These are phyloP conservation scores for Lepidopterella palustris DNA, from an alignment of 495 filamentous ascomycete species.

Conservation along the genomic window DNA sequence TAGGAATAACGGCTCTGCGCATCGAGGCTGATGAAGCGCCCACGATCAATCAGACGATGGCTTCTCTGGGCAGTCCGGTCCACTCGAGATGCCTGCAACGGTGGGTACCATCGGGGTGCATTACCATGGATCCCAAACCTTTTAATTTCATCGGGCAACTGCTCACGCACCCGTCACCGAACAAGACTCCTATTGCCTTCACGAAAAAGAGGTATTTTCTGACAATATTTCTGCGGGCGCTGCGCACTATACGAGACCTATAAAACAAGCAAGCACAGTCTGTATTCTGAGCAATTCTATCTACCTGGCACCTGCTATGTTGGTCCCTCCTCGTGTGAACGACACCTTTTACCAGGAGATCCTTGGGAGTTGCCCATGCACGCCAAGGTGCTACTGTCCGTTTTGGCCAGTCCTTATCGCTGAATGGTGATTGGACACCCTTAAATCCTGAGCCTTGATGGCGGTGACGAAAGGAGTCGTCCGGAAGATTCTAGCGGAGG, in stretches of 20 bases:
- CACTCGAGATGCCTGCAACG: conserved; percentile 8
- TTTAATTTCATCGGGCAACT: conserved; percentile 15
- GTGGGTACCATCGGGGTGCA: conserved; percentile 20
- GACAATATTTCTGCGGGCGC: background rate
- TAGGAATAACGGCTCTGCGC: conserved; percentile 7
- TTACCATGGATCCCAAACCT: conserved; percentile 4
- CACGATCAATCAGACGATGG: conserved; percentile 5
- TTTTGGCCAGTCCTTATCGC: too few relatives aligned
- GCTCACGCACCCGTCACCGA: conserved; percentile 1
- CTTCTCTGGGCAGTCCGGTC: background rate
- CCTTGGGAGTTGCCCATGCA: background rate
- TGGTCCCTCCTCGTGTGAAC: background rate
- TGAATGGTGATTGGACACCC: too few relatives aligned
- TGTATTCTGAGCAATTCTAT: background rate
- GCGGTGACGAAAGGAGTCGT: too few relatives aligned
- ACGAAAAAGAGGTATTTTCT: background rate
- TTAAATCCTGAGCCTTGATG: too few relatives aligned
- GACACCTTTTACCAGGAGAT: background rate
- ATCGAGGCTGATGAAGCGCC: conserved; percentile 3
- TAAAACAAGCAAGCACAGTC: background rate
- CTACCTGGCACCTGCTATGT: background rate
- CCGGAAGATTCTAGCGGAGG: too few relatives aligned
- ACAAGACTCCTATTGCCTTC: background rate
- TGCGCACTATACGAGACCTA: background rate
- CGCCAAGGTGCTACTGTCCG: background rate